Conservation (phyloP, 2,329 filamentous ascomycete species). For the Clarireedia sp. region DNA sequence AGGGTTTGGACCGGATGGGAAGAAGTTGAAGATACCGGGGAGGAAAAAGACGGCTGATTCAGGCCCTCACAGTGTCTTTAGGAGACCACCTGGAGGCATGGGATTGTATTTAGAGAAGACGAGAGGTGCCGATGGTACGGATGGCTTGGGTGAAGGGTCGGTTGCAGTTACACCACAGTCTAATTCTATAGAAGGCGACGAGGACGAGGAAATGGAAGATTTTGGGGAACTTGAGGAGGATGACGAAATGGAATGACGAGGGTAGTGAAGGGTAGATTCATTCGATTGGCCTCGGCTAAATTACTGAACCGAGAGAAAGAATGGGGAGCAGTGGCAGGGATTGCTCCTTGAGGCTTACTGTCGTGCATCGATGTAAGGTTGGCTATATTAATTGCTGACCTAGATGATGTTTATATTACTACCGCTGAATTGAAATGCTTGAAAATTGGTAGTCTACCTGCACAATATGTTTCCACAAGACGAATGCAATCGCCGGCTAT, state of each 20-base stretch:
- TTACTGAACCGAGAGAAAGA: too few relatives aligned
- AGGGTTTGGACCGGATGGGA: slow-evolving; percentile 1
- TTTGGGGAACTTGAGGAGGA: slow-evolving; percentile 1
- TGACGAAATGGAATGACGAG: slow-evolving; percentile 9
- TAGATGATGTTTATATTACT: too few relatives aligned
- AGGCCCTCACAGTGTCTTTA: background rate
- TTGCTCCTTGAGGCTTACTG: too few relatives aligned
- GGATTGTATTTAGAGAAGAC: slow-evolving; percentile 1
- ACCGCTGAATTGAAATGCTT: too few relatives aligned
- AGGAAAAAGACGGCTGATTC: slow-evolving; percentile 2
- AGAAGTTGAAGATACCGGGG: background rate
- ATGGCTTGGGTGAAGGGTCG: background rate
- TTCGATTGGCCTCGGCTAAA: too few relatives aligned
- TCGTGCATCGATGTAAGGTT: too few relatives aligned
- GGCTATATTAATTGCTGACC: too few relatives aligned
- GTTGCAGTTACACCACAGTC: background rate
- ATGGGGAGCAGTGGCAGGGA: too few relatives aligned
- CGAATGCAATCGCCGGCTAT: too few relatives aligned
- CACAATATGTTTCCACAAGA: too few relatives aligned
- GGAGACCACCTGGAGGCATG: slow-evolving; percentile 8
- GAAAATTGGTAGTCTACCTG: too few relatives aligned
- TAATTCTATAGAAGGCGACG: slow-evolving; percentile 1
- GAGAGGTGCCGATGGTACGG: background rate
- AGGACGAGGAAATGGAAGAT: background rate
- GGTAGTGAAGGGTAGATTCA: background rate